Evolutionary conservation across 2,329 filamentous ascomycete species (phyloP).

Genomic region (Xylaria sp.): DNA sequence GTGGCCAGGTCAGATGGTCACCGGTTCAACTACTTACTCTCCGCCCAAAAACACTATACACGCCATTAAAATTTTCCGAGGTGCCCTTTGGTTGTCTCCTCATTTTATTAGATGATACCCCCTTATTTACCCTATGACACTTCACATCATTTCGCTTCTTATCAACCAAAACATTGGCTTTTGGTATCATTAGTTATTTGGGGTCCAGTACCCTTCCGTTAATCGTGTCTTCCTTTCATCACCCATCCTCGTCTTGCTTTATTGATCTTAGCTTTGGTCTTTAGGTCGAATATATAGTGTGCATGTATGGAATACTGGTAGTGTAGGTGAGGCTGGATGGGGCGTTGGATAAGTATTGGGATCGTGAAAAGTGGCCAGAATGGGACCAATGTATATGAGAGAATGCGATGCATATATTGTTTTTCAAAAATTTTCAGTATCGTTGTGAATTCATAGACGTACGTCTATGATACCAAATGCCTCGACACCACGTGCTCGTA

Average conservation of each 20-base stretch:
- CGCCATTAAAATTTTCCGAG: slow-evolving; percentile 32
- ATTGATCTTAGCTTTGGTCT: slow-evolving; percentile 14
- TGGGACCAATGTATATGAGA: slow-evolving; percentile 19
- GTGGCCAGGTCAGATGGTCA: slow-evolving; percentile 19
- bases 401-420: slow-evolving; percentile 21
- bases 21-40: slow-evolving; percentile 24
- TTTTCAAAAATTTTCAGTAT: neutral
- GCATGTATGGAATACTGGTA: slow-evolving; percentile 12
- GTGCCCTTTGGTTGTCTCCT: slow-evolving; percentile 38
- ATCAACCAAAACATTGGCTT: slow-evolving; percentile 15
- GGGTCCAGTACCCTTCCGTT: slow-evolving; percentile 3
- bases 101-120: slow-evolving; percentile 44
- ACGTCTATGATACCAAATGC: neutral
- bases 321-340: slow-evolving; percentile 16
- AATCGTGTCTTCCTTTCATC: slow-evolving; percentile 4
- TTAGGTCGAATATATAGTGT: slow-evolving; percentile 19
- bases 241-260: slow-evolving; percentile 2
- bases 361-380: neutral
- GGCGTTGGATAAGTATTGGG: slow-evolving; percentile 9
- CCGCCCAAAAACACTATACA: slow-evolving; percentile 17
- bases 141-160: slow-evolving; percentile 23
- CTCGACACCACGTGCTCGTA: neutral
- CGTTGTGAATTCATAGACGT: neutral
- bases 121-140: slow-evolving; percentile 34
- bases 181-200: slow-evolving; percentile 12